phyloP scores from a whole-genome alignment of 75 land plant species.

The Cunninghamia lanceolata region DNA sequence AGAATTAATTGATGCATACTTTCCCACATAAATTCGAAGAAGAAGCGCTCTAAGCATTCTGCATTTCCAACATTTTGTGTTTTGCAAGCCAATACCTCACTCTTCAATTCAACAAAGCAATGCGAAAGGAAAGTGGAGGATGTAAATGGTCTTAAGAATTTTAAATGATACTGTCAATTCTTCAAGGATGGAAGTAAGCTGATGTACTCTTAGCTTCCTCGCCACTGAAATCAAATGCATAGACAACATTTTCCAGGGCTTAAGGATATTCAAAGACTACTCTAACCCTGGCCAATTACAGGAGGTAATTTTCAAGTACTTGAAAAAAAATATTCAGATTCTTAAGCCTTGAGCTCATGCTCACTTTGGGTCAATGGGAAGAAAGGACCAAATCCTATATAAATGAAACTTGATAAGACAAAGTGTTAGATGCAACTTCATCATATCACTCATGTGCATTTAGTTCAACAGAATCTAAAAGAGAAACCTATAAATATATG shows the following conservation, averaged over 20 bases:
- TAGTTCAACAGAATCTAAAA: too few relatives aligned
- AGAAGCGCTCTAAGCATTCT: neutral
- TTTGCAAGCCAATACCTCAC: neutral
- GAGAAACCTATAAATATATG: too few relatives aligned
- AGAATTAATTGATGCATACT: neutral
- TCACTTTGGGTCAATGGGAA: too few relatives aligned
- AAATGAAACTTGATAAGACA: neutral
- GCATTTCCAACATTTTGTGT: neutral
- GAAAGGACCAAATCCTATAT: too few relatives aligned
- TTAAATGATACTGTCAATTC: neutral
- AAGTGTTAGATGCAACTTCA: neutral
- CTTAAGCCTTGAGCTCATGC: neutral
- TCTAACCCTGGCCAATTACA: too few relatives aligned
- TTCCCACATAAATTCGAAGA: neutral
- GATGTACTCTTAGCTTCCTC: too few relatives aligned
- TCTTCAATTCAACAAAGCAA: neutral
- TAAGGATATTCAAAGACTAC: too few relatives aligned
- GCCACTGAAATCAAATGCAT: too few relatives aligned
- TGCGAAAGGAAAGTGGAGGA: neutral
- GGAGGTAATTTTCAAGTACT: too few relatives aligned
- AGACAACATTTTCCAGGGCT: neutral
- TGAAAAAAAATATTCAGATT: neutral
- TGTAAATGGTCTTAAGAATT: neutral
- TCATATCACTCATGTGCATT: too few relatives aligned
- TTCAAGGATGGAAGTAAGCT: neutral